These are phyloP conservation scores for Viridothelium virens DNA, from an alignment of 495 filamentous ascomycete genomes.

Conservation along the genomic window DNA sequence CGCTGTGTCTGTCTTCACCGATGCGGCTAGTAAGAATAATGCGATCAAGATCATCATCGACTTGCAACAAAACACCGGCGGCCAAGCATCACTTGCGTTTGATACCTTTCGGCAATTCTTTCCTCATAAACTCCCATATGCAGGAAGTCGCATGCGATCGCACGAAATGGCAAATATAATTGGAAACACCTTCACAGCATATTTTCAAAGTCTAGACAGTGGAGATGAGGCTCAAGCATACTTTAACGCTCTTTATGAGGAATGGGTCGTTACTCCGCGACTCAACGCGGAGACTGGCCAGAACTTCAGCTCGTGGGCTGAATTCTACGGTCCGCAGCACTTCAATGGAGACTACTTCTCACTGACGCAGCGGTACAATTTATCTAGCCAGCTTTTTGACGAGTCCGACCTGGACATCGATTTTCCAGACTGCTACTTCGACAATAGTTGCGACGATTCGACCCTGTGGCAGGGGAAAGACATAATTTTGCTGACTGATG, in stretches of 20 bases:
- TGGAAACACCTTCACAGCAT: conserved; percentile 38
- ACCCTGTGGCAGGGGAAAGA: conserved; percentile 43
- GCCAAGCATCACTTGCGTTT: conserved; percentile 36
- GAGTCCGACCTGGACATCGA: conserved; percentile 31
- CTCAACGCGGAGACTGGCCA: conserved; percentile 40
- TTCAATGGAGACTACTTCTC: conserved; percentile 42
- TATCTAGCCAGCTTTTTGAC: conserved; percentile 32
- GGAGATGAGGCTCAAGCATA: background rate
- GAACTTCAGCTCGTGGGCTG: conserved; percentile 47
- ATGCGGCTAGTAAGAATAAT: conserved; percentile 30
- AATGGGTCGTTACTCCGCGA: conserved; percentile 39
- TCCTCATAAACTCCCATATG: conserved; percentile 40
- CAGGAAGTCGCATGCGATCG: conserved; percentile 41
- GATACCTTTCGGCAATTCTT: conserved; percentile 49
- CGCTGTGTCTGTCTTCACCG: conserved; percentile 40
- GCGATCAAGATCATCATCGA: conserved; percentile 47
- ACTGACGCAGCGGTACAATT: conserved; percentile 42
- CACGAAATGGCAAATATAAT: conserved; percentile 38
- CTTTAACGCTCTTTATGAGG: conserved; percentile 21
- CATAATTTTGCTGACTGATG: conserved; percentile 47
- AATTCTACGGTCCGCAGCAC: conserved; percentile 44
- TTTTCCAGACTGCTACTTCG: conserved; percentile 29
- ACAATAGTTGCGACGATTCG: conserved; percentile 14
- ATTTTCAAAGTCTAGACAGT: conserved; percentile 27
- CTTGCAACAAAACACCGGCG: conserved; percentile 49